Conservation (phyloP, 2,329 filamentous ascomycete genomes). For the Colletotrichum lini region DNA sequence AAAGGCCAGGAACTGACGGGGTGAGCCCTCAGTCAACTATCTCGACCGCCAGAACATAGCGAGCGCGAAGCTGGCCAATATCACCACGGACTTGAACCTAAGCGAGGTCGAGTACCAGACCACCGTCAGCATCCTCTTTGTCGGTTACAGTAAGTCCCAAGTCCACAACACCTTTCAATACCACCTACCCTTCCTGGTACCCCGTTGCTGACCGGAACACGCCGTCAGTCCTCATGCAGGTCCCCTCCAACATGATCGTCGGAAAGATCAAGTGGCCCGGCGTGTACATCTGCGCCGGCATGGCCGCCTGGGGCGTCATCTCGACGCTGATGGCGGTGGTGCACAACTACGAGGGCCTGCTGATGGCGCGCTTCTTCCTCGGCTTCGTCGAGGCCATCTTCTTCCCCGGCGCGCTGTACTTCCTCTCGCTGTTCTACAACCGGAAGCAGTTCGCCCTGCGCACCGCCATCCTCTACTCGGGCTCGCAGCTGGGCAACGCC, state of each 20-base stretch:
- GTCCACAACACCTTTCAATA: neutral
- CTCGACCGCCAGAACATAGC: slow-evolving; percentile 51
- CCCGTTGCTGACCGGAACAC: neutral
- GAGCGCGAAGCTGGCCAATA: slow-evolving; percentile 51
- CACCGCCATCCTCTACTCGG: slow-evolving; percentile 52
- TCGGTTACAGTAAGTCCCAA: slow-evolving; percentile 51
- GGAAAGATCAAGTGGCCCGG: slow-evolving; percentile 43
- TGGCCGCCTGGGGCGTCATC: slow-evolving; percentile 47
- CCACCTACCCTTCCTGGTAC: neutral
- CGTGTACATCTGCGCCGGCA: slow-evolving; percentile 44
- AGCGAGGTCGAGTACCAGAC: slow-evolving; percentile 55
- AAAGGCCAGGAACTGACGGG: rapidly evolving
- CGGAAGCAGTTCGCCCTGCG: slow-evolving; percentile 53
- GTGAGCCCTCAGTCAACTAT: slow-evolving; percentile 43
- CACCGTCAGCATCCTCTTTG: slow-evolving; percentile 53
- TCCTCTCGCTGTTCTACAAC: slow-evolving; percentile 58
- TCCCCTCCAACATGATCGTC: slow-evolving; percentile 53
- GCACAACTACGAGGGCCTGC: slow-evolving; percentile 58
- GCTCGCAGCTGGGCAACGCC: slow-evolving; percentile 51
- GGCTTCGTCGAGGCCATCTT: slow-evolving; percentile 42
- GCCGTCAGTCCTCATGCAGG: slow-evolving; percentile 49
- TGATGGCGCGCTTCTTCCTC: slow-evolving; percentile 42
- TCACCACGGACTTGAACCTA: slow-evolving; percentile 51
- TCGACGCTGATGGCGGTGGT: slow-evolving; percentile 59
- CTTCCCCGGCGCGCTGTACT: slow-evolving; percentile 61